Percentiles rank a stretch among this genome's conserved stretches.
Conservation (phyloP, 2,329 filamentous ascomycete species). For the Fusarium xyrophilum region DNA sequence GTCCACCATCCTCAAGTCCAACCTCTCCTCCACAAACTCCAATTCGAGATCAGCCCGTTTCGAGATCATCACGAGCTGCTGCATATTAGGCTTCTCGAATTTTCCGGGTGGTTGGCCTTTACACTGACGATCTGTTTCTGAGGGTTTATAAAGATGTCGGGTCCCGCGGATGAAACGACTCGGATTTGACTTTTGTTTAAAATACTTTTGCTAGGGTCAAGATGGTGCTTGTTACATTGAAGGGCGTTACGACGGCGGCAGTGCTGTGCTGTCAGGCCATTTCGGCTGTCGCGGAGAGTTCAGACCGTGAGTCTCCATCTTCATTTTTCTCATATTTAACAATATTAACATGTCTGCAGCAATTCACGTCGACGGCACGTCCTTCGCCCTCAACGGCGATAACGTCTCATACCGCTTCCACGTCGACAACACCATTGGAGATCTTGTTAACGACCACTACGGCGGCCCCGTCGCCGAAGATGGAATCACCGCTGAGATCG, state of each 20-base stretch:
- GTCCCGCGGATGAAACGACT: fast-evolving
- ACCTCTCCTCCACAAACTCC: slow-evolving; percentile 2
- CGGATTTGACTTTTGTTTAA: neutral
- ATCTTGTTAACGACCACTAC: slow-evolving; percentile 68
- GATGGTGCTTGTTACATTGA: slow-evolving; percentile 2
- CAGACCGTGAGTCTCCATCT: neutral
- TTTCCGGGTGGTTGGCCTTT: neutral
- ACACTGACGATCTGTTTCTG: too few species aligned
- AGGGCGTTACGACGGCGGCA: neutral
- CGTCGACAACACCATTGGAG: slow-evolving; percentile 61
- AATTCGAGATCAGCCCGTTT: slow-evolving; percentile 14
- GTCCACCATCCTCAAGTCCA: neutral
- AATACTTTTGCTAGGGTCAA: neutral
- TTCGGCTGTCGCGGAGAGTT: neutral
- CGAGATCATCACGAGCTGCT: neutral
- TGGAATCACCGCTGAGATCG: slow-evolving; percentile 45
- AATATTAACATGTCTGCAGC: slow-evolving; percentile 45
- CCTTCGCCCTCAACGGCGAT: slow-evolving; percentile 64
- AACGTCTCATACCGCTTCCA: slow-evolving; percentile 69
- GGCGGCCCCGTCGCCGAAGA: slow-evolving; percentile 63
- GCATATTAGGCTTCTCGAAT: neutral
- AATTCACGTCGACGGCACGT: slow-evolving; percentile 59
- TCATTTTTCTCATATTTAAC: neutral
- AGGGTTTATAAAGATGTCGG: neutral
- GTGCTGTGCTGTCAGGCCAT: neutral